phyloP scores from a whole-genome alignment of 2,329 filamentous ascomycete species.

The Colletotrichum echinochloae region DNA sequence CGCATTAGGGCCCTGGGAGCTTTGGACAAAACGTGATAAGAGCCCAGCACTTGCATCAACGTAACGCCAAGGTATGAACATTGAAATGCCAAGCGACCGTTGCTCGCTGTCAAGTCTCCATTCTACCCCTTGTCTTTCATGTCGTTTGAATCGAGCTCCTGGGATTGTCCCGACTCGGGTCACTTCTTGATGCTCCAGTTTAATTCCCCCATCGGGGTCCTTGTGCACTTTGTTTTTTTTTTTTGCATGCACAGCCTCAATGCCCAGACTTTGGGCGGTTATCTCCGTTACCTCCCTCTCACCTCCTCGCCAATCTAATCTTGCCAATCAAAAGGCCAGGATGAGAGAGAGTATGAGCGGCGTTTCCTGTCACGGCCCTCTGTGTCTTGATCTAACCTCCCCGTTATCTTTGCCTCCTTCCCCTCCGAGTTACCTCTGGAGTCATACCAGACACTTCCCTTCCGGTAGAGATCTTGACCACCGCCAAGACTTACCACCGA shows the following conservation, averaged over 20 bases:
- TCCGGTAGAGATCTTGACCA: conserved; percentile 9
- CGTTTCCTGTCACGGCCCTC: conserved; percentile 33
- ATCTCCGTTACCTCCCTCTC: conserved; percentile 35
- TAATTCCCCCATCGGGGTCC: conserved; percentile 37
- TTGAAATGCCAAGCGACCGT: conserved; percentile 24
- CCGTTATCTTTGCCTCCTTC: conserved; percentile 31
- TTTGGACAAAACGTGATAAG: conserved; percentile 22
- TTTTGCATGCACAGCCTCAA: conserved; percentile 40
- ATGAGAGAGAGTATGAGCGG: conserved; percentile 18
- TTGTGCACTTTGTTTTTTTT: conserved; percentile 36
- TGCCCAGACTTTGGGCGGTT: conserved; percentile 38
- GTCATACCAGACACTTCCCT: conserved; percentile 17
- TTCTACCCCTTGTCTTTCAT: conserved; percentile 28
- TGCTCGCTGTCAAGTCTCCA: conserved; percentile 22
- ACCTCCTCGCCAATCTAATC: conserved; percentile 28
- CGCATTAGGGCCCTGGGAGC: neutral
- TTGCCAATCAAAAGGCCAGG: conserved; percentile 34
- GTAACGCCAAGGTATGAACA: conserved; percentile 25
- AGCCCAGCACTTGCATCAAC: conserved; percentile 29
- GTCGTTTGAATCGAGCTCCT: conserved; percentile 11
- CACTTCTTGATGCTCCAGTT: conserved; percentile 36
- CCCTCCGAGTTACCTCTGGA: conserved; percentile 32
- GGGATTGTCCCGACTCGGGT: conserved; percentile 36
- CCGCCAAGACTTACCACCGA: conserved; percentile 28
- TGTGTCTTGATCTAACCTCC: conserved; percentile 16